Percentiles rank a stretch among this genome's conserved stretches.
phyloP scores from a whole-genome alignment of 2,329 filamentous ascomycete species.

The Meredithiella fracta region DNA sequence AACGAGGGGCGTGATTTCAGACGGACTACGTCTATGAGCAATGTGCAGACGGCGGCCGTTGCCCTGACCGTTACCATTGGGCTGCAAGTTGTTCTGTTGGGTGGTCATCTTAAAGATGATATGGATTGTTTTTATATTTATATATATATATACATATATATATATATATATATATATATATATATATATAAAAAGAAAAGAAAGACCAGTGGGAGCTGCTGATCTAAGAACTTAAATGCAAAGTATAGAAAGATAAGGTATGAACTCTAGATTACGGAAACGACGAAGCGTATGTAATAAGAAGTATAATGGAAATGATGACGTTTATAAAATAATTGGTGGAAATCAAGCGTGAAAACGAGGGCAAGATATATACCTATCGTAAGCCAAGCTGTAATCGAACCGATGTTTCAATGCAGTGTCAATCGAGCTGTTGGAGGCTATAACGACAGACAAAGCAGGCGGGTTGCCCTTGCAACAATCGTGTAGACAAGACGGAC shows the following conservation, averaged over 20 bases:
- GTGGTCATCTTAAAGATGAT: not conserved
- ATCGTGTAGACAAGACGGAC: too few relatives aligned
- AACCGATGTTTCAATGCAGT: not conserved
- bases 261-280: constrained; percentile 3
- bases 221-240: not conserved
- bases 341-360: constrained; percentile 1
- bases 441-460: not conserved
- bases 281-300: not conserved
- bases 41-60: constrained; percentile 75
- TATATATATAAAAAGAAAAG: not conserved
- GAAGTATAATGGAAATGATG: constrained; percentile 1
- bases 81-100: constrained; percentile 37
- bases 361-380: constrained; percentile 2
- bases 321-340: not conserved
- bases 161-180: too few relatives aligned
- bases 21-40: constrained; percentile 90
- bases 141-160: too few relatives aligned
- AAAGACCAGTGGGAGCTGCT: not conserved
- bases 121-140: not conserved
- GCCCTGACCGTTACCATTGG: constrained; percentile 24
- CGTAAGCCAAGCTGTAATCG: not conserved
- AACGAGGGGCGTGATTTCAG: constrained; percentile 92
- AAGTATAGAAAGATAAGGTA: constrained; percentile 6
- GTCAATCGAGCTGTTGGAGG: not conserved
- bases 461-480: not conserved